A percentile compares a stretch with the other conserved stretches of the same genome.
phyloP scores from a whole-genome alignment of 2,329 filamentous ascomycete genomes.

The Fusarium longipes region DNA sequence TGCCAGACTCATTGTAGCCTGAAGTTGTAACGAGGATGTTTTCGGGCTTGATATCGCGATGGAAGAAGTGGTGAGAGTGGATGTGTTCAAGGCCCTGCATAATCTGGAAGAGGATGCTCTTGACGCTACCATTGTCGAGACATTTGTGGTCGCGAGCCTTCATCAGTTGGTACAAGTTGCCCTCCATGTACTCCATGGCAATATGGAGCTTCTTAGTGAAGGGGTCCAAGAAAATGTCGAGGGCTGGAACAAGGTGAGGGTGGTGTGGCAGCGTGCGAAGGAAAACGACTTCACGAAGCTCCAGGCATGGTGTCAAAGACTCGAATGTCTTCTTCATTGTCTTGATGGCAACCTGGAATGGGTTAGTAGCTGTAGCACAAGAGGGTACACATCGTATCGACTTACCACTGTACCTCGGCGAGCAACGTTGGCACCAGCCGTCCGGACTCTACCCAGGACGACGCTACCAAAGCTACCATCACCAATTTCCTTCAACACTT shows the following conservation, averaged over 20 bases:
- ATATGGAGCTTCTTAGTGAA: conserved; percentile 97
- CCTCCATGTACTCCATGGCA: conserved; percentile 99
- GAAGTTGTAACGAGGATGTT: conserved; percentile 98
- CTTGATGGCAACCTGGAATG: conserved; percentile 89
- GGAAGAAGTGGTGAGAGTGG: conserved; percentile 96
- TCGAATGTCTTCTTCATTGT: conserved; percentile 99
- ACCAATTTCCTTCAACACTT: conserved; percentile 97
- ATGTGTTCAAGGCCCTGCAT: conserved; percentile 97
- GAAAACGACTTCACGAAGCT: conserved; percentile 97
- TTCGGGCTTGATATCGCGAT: conserved; percentile 98
- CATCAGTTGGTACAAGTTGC: conserved; percentile 98
- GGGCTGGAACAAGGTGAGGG: conserved; percentile 91
- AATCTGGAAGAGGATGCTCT: conserved; percentile 98
- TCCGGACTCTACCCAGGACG: conserved; percentile 88
- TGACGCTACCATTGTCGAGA: conserved; percentile 89
- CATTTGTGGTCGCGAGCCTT: conserved; percentile 96
- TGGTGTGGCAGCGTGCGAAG: conserved; percentile 88
- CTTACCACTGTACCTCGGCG: conserved; percentile 92
- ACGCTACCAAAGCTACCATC: conserved; percentile 99
- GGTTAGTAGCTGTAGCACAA: conserved; percentile 34
- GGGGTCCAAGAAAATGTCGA: conserved; percentile 98
- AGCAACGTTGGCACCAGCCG: conserved; percentile 87
- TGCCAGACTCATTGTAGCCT: conserved; percentile 81
- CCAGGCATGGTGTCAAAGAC: conserved; percentile 87
- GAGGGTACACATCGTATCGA: conserved; percentile 39